These are phyloP conservation scores for Cercospora brassicicola DNA, from an alignment of 2,329 filamentous ascomycete genomes.

Conservation along the genomic window DNA sequence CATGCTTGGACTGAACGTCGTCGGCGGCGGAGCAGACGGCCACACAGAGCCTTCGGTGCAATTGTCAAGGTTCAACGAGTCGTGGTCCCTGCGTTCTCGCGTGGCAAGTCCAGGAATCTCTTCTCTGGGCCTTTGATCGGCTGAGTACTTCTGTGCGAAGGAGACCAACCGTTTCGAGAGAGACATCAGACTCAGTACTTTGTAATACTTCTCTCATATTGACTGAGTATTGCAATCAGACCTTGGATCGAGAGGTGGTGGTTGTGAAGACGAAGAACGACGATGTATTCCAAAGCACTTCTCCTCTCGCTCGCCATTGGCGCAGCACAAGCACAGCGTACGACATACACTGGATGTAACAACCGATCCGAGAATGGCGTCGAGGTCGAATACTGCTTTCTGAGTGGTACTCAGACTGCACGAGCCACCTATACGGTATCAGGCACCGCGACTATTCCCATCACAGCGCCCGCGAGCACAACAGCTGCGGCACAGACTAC, in stretches of 20 bases:
- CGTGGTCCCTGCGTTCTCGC: constrained; percentile 4
- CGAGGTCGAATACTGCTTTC: constrained; percentile 22
- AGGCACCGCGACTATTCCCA: constrained; percentile 14
- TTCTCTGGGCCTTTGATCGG: background rate
- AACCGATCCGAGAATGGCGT: constrained; percentile 20
- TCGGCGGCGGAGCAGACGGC: background rate
- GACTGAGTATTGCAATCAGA: background rate
- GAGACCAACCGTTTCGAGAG: background rate
- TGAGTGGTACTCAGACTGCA: constrained; percentile 23
- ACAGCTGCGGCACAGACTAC: constrained; percentile 19
- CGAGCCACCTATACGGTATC: constrained; percentile 18
- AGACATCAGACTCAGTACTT: background rate
- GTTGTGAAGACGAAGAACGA: constrained; percentile 9
- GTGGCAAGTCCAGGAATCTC: constrained; percentile 7
- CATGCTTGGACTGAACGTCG: constrained; percentile 9
- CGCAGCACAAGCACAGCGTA: constrained; percentile 19
- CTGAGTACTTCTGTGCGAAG: constrained; percentile 4
- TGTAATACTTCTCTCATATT: background rate
- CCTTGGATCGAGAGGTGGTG: background rate
- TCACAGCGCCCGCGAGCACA: constrained; percentile 14
- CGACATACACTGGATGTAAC: constrained; percentile 26
- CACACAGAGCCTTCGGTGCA: background rate
- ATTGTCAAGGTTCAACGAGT: background rate
- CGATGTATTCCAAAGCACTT: constrained; percentile 16
- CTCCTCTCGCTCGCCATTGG: constrained; percentile 8